These are phyloP conservation scores for Limonium bicolor DNA, from an alignment of 148 eudicot species.

Conservation along the genomic window DNA sequence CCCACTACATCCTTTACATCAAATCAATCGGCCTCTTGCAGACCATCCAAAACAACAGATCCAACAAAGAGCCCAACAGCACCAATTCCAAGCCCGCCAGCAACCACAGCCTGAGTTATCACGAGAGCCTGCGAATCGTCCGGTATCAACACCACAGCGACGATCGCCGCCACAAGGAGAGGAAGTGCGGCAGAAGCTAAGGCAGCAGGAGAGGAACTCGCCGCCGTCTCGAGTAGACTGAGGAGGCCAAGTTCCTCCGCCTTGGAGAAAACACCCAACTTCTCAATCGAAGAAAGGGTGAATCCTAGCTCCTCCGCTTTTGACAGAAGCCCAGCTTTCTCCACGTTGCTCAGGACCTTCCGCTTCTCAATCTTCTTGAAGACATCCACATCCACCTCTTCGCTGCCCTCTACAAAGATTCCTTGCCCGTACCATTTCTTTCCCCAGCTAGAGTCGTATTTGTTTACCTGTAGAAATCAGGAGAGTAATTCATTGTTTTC, in stretches of 20 bases:
- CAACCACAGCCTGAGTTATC: slow-evolving; percentile 41
- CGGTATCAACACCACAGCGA: slow-evolving; percentile 49
- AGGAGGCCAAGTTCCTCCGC: slow-evolving; percentile 83
- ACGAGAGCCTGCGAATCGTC: slow-evolving; percentile 61
- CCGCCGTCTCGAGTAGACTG: slow-evolving; percentile 56
- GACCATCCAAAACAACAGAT: slow-evolving; percentile 66
- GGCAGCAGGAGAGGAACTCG: slow-evolving; percentile 41
- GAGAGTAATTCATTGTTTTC: background rate
- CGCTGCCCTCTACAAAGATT: slow-evolving; percentile 66
- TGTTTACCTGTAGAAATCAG: slow-evolving; percentile 50
- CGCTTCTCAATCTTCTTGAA: slow-evolving; percentile 76
- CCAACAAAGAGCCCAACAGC: slow-evolving; percentile 68
- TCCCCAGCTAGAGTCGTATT: slow-evolving; percentile 55
- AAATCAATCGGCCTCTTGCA: slow-evolving; percentile 82
- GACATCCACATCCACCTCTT: slow-evolving; percentile 68
- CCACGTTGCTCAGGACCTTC: slow-evolving; percentile 75
- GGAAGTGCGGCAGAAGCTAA: slow-evolving; percentile 80
- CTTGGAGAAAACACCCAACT: slow-evolving; percentile 64
- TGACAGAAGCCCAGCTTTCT: slow-evolving; percentile 71
- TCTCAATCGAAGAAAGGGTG: slow-evolving; percentile 81
- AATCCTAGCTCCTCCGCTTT: slow-evolving; percentile 77
- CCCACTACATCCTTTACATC: too few species aligned
- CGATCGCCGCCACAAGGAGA: slow-evolving; percentile 41
- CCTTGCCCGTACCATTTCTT: slow-evolving; percentile 94
- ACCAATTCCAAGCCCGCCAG: slow-evolving; percentile 34